Base-by-base conservation (phyloP, 108 stramenopile species). In the Nitzschia sp. region DNA sequence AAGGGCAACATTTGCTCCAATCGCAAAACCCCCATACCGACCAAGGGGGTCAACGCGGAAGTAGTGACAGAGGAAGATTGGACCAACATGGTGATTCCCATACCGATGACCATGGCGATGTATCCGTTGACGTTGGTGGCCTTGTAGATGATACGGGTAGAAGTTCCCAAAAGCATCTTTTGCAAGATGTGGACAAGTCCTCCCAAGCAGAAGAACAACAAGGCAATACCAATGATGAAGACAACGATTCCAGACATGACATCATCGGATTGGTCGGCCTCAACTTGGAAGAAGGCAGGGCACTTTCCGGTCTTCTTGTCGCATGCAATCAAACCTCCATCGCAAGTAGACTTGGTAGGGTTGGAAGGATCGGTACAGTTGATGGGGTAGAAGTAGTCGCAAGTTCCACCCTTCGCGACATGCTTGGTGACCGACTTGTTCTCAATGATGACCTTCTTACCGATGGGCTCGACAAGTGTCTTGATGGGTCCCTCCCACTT, bases 61-160 rank as follows among this genome's bases (percentile, higher is more conserved):
- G 91, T 93, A 21, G 87, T 88, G 56, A 90, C 80, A 51, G 86
- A 87, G 44, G 82, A 83, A 51, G 83, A 85, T 69, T 93, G 93
- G 15, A 95, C 93, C 48, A 90, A 54, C 6, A 95, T 74, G 57
- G 93, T 95, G 39, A 95, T 68, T 48, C 83, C 93, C 41, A 70
- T 70, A 44, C 93, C 93, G 44, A 95, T 77, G 21, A 70, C 52
- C 26, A 95, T 90, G 61, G 91, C 89, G 10, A 95, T 20, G 69
- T 87, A 79, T 65, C 89, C 89, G 52, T 87, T 87, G 69, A 95
- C 79, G 69, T 92, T 84, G 54, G 91, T 90, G 21, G 93, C 90
- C 85, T 92, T 92, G 78, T 87, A 83, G 64, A 93, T 83, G 51
- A 88, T 75, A 63, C 86, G 84, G 42, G 89, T 86, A 53, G 89